Base-by-base conservation (phyloP, 768 basidiomycete species). In the Paxillus rubicundulus region DNA sequence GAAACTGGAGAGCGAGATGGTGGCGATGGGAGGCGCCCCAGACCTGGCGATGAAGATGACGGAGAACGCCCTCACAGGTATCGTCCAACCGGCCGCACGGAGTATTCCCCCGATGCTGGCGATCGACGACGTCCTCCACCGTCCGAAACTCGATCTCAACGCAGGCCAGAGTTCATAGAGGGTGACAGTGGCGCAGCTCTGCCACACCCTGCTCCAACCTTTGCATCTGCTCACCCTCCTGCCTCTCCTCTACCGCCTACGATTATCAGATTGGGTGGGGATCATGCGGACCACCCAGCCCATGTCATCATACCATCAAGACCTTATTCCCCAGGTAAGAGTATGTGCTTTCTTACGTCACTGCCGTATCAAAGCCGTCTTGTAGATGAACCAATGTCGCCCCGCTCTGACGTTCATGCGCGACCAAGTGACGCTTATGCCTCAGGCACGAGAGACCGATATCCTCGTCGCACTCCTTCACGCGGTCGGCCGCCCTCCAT, bases 251-350 rank as follows among this genome's bases (percentile, higher is more conserved):
- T 42, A 9, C 60, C 57, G 10, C 68, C 68, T 18, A 69, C 68
- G 9, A 61, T 69, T 24, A 70, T 69, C 18, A 64, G 65, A 49
- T 34, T 69, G 33, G 67, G 61, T 14, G 55, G 59, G 12, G 63
- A 54, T 8, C 46, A 13, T 14, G 13, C n/a, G n/a, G 28, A 24
- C 9, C 45, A 17, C 36, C 45, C 47, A 7, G 5, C 32, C 28
- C 30, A 21, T 18, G 45, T 57, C 20, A 27, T 50, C 30, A 30
- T 47, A 27, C 56, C 49, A 24, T 32, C 49, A 18, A 40, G 20
- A 18, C 53, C 38, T 9, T 41, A 40, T 28, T 40, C 55, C 20
- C 40, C 53, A 40, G 55, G 67, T 69, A 56, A 2, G 65, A 54
- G 3, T 34, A 5, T 39, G 9, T 21, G 4, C 20, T 44, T 47